Evolutionary conservation across 2,329 filamentous ascomycete genomes (phyloP).

Genomic region (Colletotrichum simmondsii): DNA sequence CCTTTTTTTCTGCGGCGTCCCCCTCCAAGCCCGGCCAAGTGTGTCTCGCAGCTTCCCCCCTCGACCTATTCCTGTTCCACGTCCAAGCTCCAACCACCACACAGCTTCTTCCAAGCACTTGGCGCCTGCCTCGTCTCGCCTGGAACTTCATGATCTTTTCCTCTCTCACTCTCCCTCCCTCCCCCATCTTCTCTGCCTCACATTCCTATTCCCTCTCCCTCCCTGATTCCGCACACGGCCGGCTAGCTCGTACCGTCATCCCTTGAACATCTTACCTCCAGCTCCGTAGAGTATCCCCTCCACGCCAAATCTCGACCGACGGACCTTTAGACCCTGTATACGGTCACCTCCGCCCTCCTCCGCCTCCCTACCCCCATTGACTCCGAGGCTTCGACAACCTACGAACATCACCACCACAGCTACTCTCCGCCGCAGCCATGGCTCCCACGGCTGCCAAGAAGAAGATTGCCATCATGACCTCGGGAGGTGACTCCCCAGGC

Average conservation of each 20-base stretch:
- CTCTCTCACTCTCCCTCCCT: slow-evolving; percentile 9
- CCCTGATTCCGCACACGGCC: slow-evolving; percentile 17
- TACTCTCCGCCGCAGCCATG: slow-evolving; percentile 46
- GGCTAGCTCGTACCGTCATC: slow-evolving; percentile 20
- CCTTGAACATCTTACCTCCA: slow-evolving; percentile 20
- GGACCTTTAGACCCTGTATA: slow-evolving; percentile 10
- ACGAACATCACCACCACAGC: background rate
- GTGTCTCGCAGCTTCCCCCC: slow-evolving; percentile 32
- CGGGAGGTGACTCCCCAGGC: slow-evolving; percentile 91
- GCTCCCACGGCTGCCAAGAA: slow-evolving; percentile 59
- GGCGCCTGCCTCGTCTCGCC: slow-evolving; percentile 10
- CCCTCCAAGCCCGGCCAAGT: slow-evolving; percentile 16
- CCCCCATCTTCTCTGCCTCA: background rate
- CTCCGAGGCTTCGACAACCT: slow-evolving; percentile 18
- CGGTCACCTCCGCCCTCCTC: background rate
- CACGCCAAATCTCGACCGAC: slow-evolving; percentile 1
- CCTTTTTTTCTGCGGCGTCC: slow-evolving; percentile 11
- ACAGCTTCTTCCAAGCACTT: slow-evolving; percentile 29
- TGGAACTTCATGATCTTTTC: slow-evolving; percentile 24
- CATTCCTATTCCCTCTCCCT: background rate
- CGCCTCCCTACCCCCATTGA: slow-evolving; percentile 7
- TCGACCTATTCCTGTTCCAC: slow-evolving; percentile 4
- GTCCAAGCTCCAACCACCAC: slow-evolving; percentile 26
- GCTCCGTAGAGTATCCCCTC: background rate
- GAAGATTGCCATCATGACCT: slow-evolving; percentile 92